These are phyloP conservation scores for Rhodotorula babjevae DNA, from an alignment of 768 basidiomycete species.

Conservation along the genomic window DNA sequence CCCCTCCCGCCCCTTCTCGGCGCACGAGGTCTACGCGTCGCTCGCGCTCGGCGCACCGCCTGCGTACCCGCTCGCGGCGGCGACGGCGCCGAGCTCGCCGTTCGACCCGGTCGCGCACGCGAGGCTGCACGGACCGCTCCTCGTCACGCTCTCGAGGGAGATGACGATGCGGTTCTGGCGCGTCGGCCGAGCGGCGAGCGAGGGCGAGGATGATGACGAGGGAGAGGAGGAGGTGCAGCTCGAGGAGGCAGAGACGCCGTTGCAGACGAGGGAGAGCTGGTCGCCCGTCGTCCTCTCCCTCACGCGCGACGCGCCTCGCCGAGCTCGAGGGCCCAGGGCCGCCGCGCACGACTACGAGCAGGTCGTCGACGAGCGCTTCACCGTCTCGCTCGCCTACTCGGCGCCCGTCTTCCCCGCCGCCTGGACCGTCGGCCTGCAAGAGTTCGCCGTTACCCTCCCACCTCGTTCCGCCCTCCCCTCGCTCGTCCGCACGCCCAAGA, in stretches of 20 bases:
- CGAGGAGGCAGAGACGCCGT: constrained; percentile 16
- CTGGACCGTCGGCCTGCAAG: constrained; percentile 34
- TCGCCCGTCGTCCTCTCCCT: constrained; percentile 25
- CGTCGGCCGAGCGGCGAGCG: not conserved
- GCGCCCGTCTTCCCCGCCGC: constrained; percentile 24
- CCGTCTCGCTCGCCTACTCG: constrained; percentile 27
- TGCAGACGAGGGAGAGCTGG: constrained; percentile 26
- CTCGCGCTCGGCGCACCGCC: constrained; percentile 2
- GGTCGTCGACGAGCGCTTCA: constrained; percentile 1
- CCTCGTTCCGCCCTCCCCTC: not conserved
- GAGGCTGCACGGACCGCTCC: constrained; percentile 8
- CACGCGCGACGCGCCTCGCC: not conserved
- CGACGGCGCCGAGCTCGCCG: not conserved
- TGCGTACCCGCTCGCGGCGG: not conserved
- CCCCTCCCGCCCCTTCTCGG: constrained; percentile 2
- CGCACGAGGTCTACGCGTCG: not conserved
- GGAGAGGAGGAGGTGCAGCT: not conserved
- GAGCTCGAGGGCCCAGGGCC: no score
- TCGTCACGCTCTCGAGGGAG: constrained; percentile 27
- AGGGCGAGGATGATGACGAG: not conserved
- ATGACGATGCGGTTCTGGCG: constrained; percentile 27
- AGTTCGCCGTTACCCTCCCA: constrained; percentile 8
- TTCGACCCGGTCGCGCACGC: constrained; percentile 20
- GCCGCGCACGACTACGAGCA: no score
- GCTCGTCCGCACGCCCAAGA: not conserved